These are phyloP conservation scores for Talaromyces sp. DNA, from an alignment of 2,329 filamentous ascomycete genomes.

Conservation along the genomic window DNA sequence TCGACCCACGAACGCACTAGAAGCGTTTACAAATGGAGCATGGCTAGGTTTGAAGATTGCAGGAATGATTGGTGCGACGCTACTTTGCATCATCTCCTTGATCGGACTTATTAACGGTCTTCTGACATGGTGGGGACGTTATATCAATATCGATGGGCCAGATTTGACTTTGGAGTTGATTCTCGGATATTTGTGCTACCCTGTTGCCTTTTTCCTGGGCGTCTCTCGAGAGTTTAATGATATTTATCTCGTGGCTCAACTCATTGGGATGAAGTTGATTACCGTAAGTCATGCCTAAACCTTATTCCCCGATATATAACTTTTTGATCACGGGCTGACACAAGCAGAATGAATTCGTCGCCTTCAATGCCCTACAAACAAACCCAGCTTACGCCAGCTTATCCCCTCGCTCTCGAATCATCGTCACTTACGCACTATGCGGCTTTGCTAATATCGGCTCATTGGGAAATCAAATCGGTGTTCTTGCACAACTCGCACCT, in stretches of 20 bases:
- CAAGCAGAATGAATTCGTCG: background rate
- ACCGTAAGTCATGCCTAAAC: background rate
- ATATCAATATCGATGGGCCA: slow-evolving; percentile 69
- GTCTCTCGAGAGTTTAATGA: slow-evolving; percentile 64
- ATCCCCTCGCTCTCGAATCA: slow-evolving; percentile 69
- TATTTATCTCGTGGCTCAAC: slow-evolving; percentile 68
- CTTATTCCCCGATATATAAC: background rate
- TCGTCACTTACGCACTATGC: slow-evolving; percentile 83
- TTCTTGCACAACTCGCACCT: slow-evolving; percentile 77
- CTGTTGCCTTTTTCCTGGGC: slow-evolving; percentile 76
- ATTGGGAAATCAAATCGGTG: slow-evolving; percentile 85
- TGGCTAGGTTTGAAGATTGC: slow-evolving; percentile 86
- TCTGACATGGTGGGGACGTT: slow-evolving; percentile 79
- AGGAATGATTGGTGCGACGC: slow-evolving; percentile 73
- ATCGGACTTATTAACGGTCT: slow-evolving; percentile 73
- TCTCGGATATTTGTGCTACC: slow-evolving; percentile 74
- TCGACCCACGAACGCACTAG: slow-evolving; percentile 73
- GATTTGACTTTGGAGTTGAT: slow-evolving; percentile 73
- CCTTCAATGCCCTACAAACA: slow-evolving; percentile 43
- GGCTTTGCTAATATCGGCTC: slow-evolving; percentile 82
- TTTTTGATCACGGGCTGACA: background rate
- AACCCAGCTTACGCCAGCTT: slow-evolving; percentile 57
- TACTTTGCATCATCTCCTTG: slow-evolving; percentile 81
- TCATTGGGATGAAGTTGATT: slow-evolving; percentile 74
- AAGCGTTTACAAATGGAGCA: slow-evolving; percentile 80